phyloP scores from a whole-genome alignment of 2,329 filamentous ascomycete species.

The Monosporascus sp. region DNA sequence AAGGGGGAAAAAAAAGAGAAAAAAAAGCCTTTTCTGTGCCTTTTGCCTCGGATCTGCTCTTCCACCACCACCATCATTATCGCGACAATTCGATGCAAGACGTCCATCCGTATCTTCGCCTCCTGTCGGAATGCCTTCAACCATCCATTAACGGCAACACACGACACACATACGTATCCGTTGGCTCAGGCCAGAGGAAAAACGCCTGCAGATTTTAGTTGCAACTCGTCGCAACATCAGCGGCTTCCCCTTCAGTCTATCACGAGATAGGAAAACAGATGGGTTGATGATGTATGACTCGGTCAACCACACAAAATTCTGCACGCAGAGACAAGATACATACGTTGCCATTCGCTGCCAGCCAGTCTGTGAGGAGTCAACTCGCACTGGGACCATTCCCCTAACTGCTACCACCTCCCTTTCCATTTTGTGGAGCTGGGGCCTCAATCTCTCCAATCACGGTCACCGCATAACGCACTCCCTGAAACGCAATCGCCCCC shows the following conservation, averaged over 20 bases:
- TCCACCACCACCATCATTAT: neutral
- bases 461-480: neutral
- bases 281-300: conserved; percentile 18
- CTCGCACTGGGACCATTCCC: neutral
- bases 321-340: neutral
- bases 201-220: too few relatives aligned
- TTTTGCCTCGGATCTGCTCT: neutral
- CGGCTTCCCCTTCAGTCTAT: too few relatives aligned
- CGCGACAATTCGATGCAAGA: too few relatives aligned
- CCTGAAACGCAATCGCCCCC: neutral
- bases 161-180: too few relatives aligned
- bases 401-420: neutral
- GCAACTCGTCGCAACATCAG: too few relatives aligned
- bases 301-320: conserved; percentile 14
- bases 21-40: neutral
- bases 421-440: neutral
- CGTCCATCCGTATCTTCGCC: too few relatives aligned
- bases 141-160: too few relatives aligned
- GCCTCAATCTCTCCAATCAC: neutral
- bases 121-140: too few relatives aligned
- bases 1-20: too few relatives aligned
- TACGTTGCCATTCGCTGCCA: neutral
- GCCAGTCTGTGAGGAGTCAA: neutral
- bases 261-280: neutral
- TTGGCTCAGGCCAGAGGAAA: too few relatives aligned